These are phyloP conservation scores for Sambucus nigra DNA, from an alignment of 129 eudicot species.

Conservation along the genomic window DNA sequence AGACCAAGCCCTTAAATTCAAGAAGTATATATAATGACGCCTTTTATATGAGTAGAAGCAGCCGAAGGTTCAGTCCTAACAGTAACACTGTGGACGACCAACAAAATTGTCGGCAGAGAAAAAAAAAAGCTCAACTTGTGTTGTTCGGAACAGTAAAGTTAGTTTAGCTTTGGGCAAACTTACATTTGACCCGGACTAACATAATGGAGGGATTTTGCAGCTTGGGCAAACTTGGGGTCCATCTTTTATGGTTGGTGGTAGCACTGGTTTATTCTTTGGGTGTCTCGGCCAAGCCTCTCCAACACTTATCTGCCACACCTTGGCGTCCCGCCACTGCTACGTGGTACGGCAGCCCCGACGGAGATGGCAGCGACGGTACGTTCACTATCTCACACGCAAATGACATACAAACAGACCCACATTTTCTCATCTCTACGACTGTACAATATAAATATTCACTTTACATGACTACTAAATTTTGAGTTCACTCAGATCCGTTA, in stretches of 20 bases:
- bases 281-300: constrained; percentile 25
- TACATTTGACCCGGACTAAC: background rate
- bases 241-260: constrained; percentile 3
- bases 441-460: too few relatives aligned
- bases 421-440: too few relatives aligned
- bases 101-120: constrained; percentile 30
- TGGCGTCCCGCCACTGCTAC: constrained; percentile 96
- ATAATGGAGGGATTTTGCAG: constrained; percentile 7
- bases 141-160: background rate
- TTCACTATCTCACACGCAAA: too few relatives aligned
- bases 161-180: constrained; percentile 2
- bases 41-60: background rate
- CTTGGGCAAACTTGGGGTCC: constrained; percentile 6
- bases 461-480: too few relatives aligned
- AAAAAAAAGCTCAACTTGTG: constrained; percentile 5
- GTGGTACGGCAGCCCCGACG: constrained; percentile 95
- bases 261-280: constrained; percentile 6
- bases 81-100: constrained; percentile 16
- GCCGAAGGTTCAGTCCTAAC: constrained; percentile 5
- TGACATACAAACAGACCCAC: too few relatives aligned
- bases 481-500: too few relatives aligned
- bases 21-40: background rate
- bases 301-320: constrained; percentile 26
- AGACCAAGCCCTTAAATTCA: background rate
- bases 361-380: constrained; percentile 94